Evolutionary conservation across 768 basidiomycete genomes (phyloP).

Genomic region (Termitomyces eurrhizus): DNA sequence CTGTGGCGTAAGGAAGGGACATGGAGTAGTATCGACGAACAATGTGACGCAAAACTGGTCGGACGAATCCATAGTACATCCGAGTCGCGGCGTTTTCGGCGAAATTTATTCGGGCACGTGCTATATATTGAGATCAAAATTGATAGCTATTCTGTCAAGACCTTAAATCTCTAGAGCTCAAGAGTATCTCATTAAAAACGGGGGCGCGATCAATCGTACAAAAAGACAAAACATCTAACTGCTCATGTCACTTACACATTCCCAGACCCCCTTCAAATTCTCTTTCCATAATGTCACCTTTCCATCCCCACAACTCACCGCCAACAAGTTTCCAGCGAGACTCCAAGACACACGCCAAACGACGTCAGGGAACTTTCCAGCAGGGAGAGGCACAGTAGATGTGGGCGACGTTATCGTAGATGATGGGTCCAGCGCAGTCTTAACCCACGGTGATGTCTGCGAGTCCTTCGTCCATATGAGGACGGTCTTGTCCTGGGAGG

Average conservation of each 20-base stretch:
- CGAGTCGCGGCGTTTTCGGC: conserved; percentile 5
- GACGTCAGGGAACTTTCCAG: conserved; percentile 91
- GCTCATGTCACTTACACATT: conserved; percentile 94
- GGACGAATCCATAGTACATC: conserved; percentile 14
- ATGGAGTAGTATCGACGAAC: conserved; percentile 31
- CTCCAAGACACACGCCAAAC: conserved; percentile 99
- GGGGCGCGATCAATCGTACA: conserved; percentile 2
- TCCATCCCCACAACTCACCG: conserved; percentile 96
- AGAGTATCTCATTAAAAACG: background rate
- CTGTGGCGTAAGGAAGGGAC: conserved; percentile 54
- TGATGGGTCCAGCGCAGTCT: conserved; percentile 75
- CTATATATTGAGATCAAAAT: background rate
- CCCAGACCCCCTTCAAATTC: conserved; percentile 91
- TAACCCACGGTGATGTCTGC: conserved; percentile 71
- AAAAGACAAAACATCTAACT: conserved; percentile 41
- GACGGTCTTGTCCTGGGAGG: conserved; percentile 90
- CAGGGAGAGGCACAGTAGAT: conserved; percentile 38
- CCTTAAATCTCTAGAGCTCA: background rate
- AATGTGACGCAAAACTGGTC: conserved; percentile 14
- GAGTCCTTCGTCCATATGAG: conserved; percentile 89
- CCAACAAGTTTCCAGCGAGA: conserved; percentile 91
- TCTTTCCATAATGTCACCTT: conserved; percentile 99
- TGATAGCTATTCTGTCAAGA: too few species aligned
- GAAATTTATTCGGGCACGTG: conserved; percentile 5
- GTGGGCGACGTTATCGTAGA: conserved; percentile 43